phyloP scores from a whole-genome alignment of 345 rosid genomes.

The Populus euphratica region DNA sequence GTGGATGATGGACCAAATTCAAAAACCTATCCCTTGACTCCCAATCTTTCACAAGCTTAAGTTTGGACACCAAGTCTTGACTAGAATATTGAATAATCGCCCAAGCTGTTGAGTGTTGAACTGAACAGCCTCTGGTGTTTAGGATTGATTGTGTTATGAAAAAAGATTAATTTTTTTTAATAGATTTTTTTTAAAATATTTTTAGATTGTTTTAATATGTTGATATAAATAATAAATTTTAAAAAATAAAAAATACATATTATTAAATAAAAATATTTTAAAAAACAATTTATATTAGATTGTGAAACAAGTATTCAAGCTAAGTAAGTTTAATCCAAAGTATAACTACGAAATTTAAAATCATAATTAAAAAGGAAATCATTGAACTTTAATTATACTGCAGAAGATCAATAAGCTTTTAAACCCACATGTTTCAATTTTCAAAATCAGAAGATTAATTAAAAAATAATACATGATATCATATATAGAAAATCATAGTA shows the following conservation, averaged over 20 bases:
- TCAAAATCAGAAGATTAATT: neutral
- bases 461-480: neutral
- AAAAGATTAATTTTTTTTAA: too few relatives aligned
- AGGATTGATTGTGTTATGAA: too few relatives aligned
- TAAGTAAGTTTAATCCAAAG: too few relatives aligned
- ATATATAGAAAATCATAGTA: neutral
- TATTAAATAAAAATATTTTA: rapidly evolving
- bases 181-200: too few relatives aligned
- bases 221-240: too few relatives aligned
- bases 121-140: neutral
- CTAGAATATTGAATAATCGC: neutral
- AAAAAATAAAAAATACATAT: too few relatives aligned
- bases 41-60: too few relatives aligned
- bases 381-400: neutral
- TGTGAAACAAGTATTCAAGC: rapidly evolving
- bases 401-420: neutral
- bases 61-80: neutral
- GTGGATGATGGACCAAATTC: too few relatives aligned
- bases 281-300: too few relatives aligned
- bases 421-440: neutral
- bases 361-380: neutral
- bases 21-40: too few relatives aligned
- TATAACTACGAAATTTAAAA: too few relatives aligned
- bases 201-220: rapidly evolving
- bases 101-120: neutral